These are phyloP conservation scores for Aspergillus persii DNA, from an alignment of 2,329 filamentous ascomycete genomes.

Conservation along the genomic window DNA sequence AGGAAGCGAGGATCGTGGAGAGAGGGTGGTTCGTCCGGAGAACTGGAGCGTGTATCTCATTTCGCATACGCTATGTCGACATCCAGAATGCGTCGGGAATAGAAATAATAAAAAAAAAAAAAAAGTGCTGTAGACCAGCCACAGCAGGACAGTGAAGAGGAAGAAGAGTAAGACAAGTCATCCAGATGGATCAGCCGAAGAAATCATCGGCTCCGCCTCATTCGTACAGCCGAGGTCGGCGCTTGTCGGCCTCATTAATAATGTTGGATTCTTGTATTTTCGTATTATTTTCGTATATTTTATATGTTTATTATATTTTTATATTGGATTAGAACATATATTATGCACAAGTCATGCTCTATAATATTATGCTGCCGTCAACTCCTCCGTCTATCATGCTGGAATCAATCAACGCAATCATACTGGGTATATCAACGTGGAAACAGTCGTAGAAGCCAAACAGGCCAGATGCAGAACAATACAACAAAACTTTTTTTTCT, in stretches of 20 bases:
- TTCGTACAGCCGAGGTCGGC: neutral
- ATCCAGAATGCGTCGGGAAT: neutral
- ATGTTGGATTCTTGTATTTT: too few relatives aligned
- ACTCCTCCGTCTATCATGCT: conserved; percentile 15
- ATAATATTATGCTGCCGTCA: neutral
- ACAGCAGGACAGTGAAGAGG: neutral
- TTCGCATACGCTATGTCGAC: neutral
- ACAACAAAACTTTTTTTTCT: conserved; percentile 7
- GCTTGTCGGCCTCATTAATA: neutral
- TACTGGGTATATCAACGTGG: conserved; percentile 20
- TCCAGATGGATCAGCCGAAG: too few relatives aligned
- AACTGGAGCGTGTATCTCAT: conserved; percentile 15
- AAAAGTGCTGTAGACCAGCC: neutral
- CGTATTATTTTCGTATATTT: too few relatives aligned
- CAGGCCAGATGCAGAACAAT: conserved; percentile 1
- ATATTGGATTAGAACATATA: too few relatives aligned
- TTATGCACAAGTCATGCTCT: neutral
- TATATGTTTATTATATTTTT: too few relatives aligned
- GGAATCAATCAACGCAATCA: conserved; percentile 7
- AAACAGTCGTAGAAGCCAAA: neutral
- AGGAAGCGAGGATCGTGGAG: conserved; percentile 4
- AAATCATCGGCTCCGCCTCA: neutral
- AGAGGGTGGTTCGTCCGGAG: conserved; percentile 11
- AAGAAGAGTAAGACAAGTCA: neutral
- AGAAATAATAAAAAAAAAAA: neutral